Percentiles rank a stretch among this genome's conserved stretches.
Evolutionary conservation across 225 moss, liverwort and hornwort genomes (phyloP).

Genomic region (Pseudoscleropodium purum): DNA sequence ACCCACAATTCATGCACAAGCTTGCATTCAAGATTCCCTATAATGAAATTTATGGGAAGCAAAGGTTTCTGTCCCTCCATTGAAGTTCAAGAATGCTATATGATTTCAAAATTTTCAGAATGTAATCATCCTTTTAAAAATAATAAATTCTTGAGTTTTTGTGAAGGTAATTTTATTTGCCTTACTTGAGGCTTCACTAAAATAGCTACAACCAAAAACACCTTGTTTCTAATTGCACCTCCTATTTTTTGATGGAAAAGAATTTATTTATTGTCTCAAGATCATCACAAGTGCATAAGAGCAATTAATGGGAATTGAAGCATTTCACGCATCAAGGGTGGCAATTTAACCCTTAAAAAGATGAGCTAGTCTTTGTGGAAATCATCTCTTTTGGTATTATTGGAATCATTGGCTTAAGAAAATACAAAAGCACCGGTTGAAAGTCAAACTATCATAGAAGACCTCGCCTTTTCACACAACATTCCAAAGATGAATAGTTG

Average conservation of each 20-base stretch:
- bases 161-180: background rate
- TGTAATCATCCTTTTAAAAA: background rate
- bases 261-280: background rate
- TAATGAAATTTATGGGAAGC: background rate
- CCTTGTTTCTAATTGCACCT: background rate
- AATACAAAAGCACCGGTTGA: too few species aligned
- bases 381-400: too few species aligned
- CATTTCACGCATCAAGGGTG: background rate
- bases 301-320: background rate
- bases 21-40: background rate
- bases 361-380: fast-evolving
- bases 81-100: background rate
- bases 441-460: too few species aligned
- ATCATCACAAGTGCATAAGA: fast-evolving
- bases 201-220: fast-evolving
- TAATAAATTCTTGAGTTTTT: background rate
- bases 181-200: background rate
- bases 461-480: too few species aligned
- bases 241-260: too few species aligned
- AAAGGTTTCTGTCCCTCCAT: background rate
- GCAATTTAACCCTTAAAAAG: too few species aligned
- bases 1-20: background rate
- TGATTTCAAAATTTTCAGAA: background rate
- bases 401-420: too few species aligned
- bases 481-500: too few species aligned